Evolutionary conservation across 2,329 filamentous ascomycete genomes (phyloP), one percentile per base, ranked within the genome.

Genomic region (Teratosphaeria destructans): DNA sequence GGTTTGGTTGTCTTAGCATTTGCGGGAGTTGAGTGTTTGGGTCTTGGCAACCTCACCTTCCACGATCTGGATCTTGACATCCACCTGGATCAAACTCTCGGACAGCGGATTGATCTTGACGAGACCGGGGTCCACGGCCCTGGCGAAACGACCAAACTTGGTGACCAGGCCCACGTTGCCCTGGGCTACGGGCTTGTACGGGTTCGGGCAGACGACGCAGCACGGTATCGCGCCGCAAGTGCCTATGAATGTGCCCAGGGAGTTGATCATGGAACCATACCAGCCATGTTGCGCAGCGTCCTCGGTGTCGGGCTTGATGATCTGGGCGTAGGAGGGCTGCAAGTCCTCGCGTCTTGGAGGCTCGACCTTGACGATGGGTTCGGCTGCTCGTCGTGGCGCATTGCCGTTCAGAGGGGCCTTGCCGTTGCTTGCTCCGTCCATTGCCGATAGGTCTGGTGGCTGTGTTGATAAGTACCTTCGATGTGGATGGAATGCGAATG

Each of bases 31-130:
- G 16, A 1, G 26, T 10, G 3, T 10, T 49, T 16, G 16, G 5
- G 16, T 16, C 1, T 19, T 19, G 16, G 43, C n/a, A 2, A 8
- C 5, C 43, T 49, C 19, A 23, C 43, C 43, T 80, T 99, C 88
- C 54, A 95, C 90, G 65, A 96, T 96, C 78, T 99, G 94, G 68
- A 97, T 96, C 85, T 97, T 99, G 78, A 99, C 94, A 74, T 99
- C 94, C 72, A 99, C 88, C 70, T 95, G 90, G 67, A 90, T 87
- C 52, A 99, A 82, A 60, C 82, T 84, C 80, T 99, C 94, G 69
- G 88, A 93, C 58, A 97, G 85, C 3, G 93, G 93, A 78, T 99
- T 99, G 81, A 99, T 86, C 80, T 95, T 95, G 75, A 97, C 90
- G 35, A 99, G 86, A 73, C 94, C 94, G 2, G 94, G 94, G 74